Base-by-base conservation (phyloP, 495 filamentous ascomycete species). In the Aspergillus diversus region DNA sequence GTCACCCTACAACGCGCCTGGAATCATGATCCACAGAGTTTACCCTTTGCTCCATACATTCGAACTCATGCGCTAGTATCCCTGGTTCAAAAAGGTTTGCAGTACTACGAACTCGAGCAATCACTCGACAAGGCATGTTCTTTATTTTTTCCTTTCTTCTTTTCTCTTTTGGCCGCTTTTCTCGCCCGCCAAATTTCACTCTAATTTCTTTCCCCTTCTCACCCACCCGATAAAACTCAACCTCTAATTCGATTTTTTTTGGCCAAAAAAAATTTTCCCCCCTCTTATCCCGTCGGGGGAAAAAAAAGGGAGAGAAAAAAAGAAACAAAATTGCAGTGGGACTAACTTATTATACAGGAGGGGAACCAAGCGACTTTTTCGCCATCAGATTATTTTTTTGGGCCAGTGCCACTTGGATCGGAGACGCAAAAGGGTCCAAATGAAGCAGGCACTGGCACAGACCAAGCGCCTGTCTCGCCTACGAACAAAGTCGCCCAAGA, bases 1-100 rank as follows among this genome's bases (percentile, higher is more conserved):
- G 86, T 89, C 66, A 89, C 87, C 75, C 82, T 94, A 63, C 90
- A 93, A 77, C 90, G 90, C 75, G 89, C 90, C 76, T 94, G 91
- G 91, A 80, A 89, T 71, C 78, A 80, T 66, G 83, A 90, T 71
- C 91, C 91, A 58, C 87, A 92, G 71, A 83, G 77, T 75, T 84
- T 94, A 62, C 85, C 88, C 47, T 92, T 92, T 76, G 90, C 90
- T 75, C 85, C 81, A 57, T 85, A 90, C 76, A 90, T 93, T 73
- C 86, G 86, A 72, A 85, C 82, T 54, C 89, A 91, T 80, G 88
- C 90, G 56, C 78, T 94, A 70, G 88, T 93, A 33, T 82, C 84
- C 60, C 77, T 92, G 59, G 78, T 94, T 63, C 90, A 92, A 72
- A 91, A 90, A 77, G 91, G 90, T 63, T 79, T 94, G 39, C 80